A percentile compares a stretch with the other conserved stretches of the same genome.
These are phyloP conservation scores for Camellia oleifera DNA, from an alignment of 179 eudicot species.

Conservation along the genomic window DNA sequence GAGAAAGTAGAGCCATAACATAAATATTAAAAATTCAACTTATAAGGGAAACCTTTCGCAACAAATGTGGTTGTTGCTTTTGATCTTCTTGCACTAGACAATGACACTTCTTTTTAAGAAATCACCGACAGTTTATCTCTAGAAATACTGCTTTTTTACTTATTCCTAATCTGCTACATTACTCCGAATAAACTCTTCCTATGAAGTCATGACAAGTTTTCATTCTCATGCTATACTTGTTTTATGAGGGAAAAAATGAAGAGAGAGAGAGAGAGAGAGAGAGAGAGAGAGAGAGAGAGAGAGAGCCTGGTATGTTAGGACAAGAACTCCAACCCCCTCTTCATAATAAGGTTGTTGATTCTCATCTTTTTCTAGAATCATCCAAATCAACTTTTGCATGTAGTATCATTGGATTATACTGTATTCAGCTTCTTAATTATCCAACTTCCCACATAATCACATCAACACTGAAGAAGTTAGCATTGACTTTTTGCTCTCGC, in stretches of 20 bases:
- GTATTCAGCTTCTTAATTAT: too few species aligned
- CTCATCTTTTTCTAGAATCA: too few species aligned
- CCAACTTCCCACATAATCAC: neutral
- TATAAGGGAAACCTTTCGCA: neutral
- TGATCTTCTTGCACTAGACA: neutral
- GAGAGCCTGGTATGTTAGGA: too few species aligned
- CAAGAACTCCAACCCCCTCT: too few species aligned
- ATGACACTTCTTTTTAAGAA: neutral
- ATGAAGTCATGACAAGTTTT: neutral
- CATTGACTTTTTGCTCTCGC: neutral
- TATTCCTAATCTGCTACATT: neutral
- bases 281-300: too few species aligned
- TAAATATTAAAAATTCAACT: neutral
- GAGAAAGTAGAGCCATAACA: neutral
- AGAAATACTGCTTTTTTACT: neutral
- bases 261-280: neutral
- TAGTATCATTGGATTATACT: too few species aligned
- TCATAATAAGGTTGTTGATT: too few species aligned
- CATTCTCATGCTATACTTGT: neutral
- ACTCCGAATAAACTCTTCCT: neutral
- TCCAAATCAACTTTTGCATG: too few species aligned
- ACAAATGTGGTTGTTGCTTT: neutral
- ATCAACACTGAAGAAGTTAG: neutral
- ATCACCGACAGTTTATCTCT: neutral
- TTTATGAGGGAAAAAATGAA: neutral